phyloP scores from a whole-genome alignment of 495 filamentous ascomycete genomes.

The Amphirosellinia nigrospora region DNA sequence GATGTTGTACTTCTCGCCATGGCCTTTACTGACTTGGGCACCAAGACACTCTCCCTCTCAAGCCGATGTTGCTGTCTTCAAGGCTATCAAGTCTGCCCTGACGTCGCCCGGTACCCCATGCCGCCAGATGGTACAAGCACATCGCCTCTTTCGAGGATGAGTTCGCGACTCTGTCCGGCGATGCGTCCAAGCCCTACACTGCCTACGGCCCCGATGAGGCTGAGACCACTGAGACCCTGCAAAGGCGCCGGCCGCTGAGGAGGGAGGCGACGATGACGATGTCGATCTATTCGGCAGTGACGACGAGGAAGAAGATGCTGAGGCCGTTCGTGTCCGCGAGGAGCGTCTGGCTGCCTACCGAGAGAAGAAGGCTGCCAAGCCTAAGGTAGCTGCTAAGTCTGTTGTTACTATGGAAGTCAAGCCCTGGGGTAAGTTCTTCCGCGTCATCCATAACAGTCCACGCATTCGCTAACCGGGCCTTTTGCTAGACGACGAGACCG shows the following conservation, averaged over 20 bases:
- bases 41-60: slow-evolving; percentile 82
- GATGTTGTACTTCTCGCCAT: background rate
- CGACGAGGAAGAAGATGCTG: slow-evolving; percentile 92
- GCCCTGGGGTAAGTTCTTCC: slow-evolving; percentile 85
- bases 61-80: slow-evolving; percentile 94
- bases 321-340: slow-evolving; percentile 80
- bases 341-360: slow-evolving; percentile 90
- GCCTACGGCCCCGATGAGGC: slow-evolving; percentile 86
- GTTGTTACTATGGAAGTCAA: slow-evolving; percentile 95
- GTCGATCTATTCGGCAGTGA: slow-evolving; percentile 88
- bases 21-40: slow-evolving; percentile 12
- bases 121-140: slow-evolving; percentile 98
- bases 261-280: slow-evolving; percentile 69
- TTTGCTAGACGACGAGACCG: slow-evolving; percentile 81
- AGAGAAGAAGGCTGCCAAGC: slow-evolving; percentile 94
- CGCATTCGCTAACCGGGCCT: slow-evolving; percentile 32
- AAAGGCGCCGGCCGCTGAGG: slow-evolving; percentile 76
- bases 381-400: slow-evolving; percentile 92
- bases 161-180: slow-evolving; percentile 89
- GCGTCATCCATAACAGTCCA: background rate
- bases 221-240: slow-evolving; percentile 79
- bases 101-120: slow-evolving; percentile 85
- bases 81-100: slow-evolving; percentile 77
- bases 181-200: slow-evolving; percentile 84
- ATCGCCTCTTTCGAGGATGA: slow-evolving; percentile 88